Conservation (phyloP, 2,329 filamentous ascomycete genomes). For the Talaromyces sp. region DNA sequence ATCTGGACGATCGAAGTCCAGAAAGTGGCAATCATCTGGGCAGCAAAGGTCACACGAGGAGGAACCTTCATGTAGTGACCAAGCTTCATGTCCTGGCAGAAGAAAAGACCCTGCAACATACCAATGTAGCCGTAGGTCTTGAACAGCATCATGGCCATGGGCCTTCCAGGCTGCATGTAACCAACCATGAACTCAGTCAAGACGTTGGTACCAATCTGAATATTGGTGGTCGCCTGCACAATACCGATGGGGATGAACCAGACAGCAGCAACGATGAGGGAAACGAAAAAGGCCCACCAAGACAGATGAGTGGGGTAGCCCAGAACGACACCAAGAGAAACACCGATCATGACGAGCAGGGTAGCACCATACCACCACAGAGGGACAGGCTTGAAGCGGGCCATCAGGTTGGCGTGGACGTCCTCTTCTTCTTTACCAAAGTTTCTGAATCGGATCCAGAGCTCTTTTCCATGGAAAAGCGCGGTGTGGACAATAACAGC, state of each 20-base stretch:
- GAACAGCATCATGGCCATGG: slow-evolving; percentile 73
- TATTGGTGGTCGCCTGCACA: slow-evolving; percentile 66
- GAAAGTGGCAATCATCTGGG: slow-evolving; percentile 47
- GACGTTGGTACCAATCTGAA: slow-evolving; percentile 63
- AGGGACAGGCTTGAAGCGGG: slow-evolving; percentile 51
- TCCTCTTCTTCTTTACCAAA: slow-evolving; percentile 53
- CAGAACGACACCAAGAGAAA: slow-evolving; percentile 43
- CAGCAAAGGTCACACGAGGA: slow-evolving; percentile 47
- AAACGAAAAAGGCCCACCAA: slow-evolving; percentile 68
- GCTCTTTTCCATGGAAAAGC: slow-evolving; percentile 62
- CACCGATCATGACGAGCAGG: slow-evolving; percentile 46
- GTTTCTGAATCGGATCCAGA: slow-evolving; percentile 59
- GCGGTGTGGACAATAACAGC: slow-evolving; percentile 64
- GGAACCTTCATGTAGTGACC: slow-evolving; percentile 61
- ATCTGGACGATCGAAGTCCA: slow-evolving; percentile 49
- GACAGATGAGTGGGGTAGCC: slow-evolving; percentile 62
- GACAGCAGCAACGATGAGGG: slow-evolving; percentile 58
- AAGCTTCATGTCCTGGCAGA: slow-evolving; percentile 61
- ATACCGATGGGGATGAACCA: slow-evolving; percentile 60
- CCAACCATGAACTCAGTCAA: slow-evolving; percentile 69
- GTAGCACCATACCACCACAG: slow-evolving; percentile 53
- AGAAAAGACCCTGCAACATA: slow-evolving; percentile 62
- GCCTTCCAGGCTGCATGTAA: slow-evolving; percentile 66
- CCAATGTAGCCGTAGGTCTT: slow-evolving; percentile 68
- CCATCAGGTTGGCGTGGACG: slow-evolving; percentile 53